Conservation (phyloP, 2,329 filamentous ascomycete genomes). For the Fragosphaeria purpurea region DNA sequence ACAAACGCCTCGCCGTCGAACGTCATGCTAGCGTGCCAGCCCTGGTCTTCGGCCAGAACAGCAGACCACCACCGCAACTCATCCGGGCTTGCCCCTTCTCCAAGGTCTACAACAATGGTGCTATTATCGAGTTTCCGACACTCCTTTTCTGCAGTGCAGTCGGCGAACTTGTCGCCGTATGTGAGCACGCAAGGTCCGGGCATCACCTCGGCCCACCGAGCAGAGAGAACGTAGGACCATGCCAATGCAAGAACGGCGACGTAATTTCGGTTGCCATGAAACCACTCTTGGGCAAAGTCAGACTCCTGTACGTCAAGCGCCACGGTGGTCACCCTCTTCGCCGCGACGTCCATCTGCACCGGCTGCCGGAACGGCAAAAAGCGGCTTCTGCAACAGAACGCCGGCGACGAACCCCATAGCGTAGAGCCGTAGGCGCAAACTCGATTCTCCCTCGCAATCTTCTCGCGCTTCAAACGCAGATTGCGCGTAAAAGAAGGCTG, state of each 20-base stretch:
- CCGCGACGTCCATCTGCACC: too few relatives aligned
- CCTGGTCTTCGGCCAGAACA: conserved; percentile 7
- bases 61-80: conserved; percentile 10
- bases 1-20: conserved; percentile 8
- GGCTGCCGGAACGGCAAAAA: too few relatives aligned
- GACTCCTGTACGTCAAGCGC: too few relatives aligned
- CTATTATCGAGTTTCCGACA: not conserved
- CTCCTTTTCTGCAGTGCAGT: not conserved
- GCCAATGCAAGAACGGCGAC: conserved; percentile 6
- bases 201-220: conserved; percentile 8
- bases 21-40: conserved; percentile 11
- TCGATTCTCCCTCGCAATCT: too few relatives aligned
- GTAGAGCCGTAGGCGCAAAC: too few relatives aligned
- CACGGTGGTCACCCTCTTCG: too few relatives aligned
- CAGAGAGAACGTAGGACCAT: conserved; percentile 9
- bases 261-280: not conserved
- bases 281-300: not conserved
- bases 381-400: too few relatives aligned
- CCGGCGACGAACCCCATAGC: too few relatives aligned
- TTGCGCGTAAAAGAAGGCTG: too few relatives aligned
- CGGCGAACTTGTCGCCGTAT: not conserved
- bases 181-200: conserved; percentile 1
- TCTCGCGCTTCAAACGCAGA: too few relatives aligned
- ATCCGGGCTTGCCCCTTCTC: not conserved
- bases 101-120: conserved; percentile 5